Base-by-base conservation (phyloP, 768 basidiomycete species). In the Multifurca ochricompacta region DNA sequence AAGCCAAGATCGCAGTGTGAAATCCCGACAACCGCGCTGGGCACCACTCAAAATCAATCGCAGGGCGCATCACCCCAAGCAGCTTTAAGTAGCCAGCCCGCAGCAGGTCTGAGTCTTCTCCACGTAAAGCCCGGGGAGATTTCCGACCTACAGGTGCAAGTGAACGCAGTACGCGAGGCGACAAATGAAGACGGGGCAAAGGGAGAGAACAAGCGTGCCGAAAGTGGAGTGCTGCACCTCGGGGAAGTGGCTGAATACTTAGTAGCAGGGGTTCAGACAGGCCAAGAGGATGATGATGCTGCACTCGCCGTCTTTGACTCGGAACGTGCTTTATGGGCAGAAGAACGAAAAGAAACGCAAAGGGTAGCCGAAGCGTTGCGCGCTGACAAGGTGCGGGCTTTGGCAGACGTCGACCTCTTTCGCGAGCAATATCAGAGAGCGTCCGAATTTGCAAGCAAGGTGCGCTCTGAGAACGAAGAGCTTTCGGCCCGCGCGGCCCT, bases 381-480 rank as follows among this genome's bases (percentile, higher is more conserved):
- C 14, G 35, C 25, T 5, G 51, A 53, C 14, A 60, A 56, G 39
- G 51, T 34, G 10, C 40, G 27, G 16, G 58, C 51, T 5, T 32
- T 48, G 43, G 46, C 44, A 19, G 54, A 61, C 27, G 51, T 61
- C 4, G 51, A 61, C 16, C 50, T 59, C 32, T 61, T 61, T 47
- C 58, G 50, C 30, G 48, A 21, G 32, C 58, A 53, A 47, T 61
- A 61, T 35, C 45, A 42, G 40, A 53, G 30, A 3, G 60, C 58
- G 1, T 59, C 60, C n/a, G 51, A 36, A 9, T 61, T 53, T 18
- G 42, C 48, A 13, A 56, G 51, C 36, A 45, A 2, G 39, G 46
- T 35, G 49, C 60, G 60, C 28, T 44, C 43, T 3, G 60, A 61
- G 41, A 61, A 61, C 35, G 58, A 52, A 18, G 59, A 55, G 30